Conservation (phyloP, 139 green algal genomes). For the Chlorella sorokiniana region DNA sequence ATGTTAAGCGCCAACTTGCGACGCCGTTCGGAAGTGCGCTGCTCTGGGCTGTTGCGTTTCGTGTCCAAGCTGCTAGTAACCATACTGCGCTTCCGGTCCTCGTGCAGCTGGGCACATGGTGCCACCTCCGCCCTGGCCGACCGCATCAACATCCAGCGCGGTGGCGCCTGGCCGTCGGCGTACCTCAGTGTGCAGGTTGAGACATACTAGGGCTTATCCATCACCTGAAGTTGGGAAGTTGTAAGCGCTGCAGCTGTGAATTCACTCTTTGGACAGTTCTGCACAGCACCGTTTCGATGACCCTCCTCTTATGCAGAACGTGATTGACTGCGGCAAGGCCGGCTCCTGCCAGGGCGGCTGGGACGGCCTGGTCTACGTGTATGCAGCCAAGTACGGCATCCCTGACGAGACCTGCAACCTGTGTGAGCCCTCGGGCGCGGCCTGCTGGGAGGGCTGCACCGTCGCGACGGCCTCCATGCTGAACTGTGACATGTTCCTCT, state of each 20-base stretch:
- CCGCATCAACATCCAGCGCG: constrained; percentile 83
- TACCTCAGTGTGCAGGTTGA: constrained; percentile 47
- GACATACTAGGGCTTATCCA: too few relatives aligned
- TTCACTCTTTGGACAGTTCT: too few relatives aligned
- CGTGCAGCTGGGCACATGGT: constrained; percentile 87
- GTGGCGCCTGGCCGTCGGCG: constrained; percentile 59
- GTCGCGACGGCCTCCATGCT: too few relatives aligned
- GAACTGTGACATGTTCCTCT: background rate
- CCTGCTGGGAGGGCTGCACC: too few relatives aligned
- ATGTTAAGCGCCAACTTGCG: too few relatives aligned
- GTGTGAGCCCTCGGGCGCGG: constrained; percentile 55
- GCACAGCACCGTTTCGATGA: too few relatives aligned
- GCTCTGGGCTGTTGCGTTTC: too few relatives aligned
- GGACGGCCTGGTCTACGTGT: constrained; percentile 64
- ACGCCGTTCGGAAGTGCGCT: too few relatives aligned
- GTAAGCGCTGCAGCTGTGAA: too few relatives aligned
- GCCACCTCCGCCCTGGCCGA: constrained; percentile 78
- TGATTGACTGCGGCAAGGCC: constrained; percentile 85
- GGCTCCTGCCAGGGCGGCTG: constrained; percentile 76
- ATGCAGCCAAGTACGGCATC: constrained; percentile 68
- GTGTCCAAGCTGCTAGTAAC: background rate
- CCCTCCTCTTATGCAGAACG: constrained; percentile 54
- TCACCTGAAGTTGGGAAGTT: too few relatives aligned
- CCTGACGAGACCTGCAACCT: constrained; percentile 90
- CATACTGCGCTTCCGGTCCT: constrained; percentile 36